Percentiles rank a stretch among this genome's conserved stretches.
phyloP scores from a whole-genome alignment of 2,329 filamentous ascomycete genomes.

The Phoma sp. region DNA sequence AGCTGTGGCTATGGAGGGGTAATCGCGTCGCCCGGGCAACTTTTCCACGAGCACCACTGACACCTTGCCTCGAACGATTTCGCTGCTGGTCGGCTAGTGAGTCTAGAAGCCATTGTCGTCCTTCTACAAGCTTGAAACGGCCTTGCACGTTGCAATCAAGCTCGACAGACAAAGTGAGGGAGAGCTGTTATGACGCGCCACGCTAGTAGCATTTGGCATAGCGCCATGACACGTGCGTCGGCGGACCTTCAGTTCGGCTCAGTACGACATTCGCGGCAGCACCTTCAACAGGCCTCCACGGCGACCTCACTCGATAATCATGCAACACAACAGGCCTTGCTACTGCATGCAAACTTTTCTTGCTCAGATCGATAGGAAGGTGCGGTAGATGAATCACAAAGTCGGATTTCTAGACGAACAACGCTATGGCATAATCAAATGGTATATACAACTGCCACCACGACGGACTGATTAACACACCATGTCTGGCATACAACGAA shows the following conservation, averaged over 20 bases:
- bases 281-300: neutral
- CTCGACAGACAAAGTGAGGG: neutral
- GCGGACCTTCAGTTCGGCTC: neutral
- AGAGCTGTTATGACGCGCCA: neutral
- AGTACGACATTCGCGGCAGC: neutral
- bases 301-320: neutral
- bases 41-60: neutral
- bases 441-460: neutral
- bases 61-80: neutral
- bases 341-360: neutral
- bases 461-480: neutral
- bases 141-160: neutral
- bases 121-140: neutral
- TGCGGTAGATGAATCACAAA: neutral
- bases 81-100: neutral
- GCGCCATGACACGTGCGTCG: neutral
- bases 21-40: constrained; percentile 8
- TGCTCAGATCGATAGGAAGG: neutral
- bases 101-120: neutral
- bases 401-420: neutral
- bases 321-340: neutral
- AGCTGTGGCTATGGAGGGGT: constrained; percentile 11
- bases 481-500: neutral
- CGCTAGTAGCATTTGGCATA: neutral
- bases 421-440: neutral